Conservation (phyloP, 2,329 filamentous ascomycete genomes). For the Mycosphaerella sp. region DNA sequence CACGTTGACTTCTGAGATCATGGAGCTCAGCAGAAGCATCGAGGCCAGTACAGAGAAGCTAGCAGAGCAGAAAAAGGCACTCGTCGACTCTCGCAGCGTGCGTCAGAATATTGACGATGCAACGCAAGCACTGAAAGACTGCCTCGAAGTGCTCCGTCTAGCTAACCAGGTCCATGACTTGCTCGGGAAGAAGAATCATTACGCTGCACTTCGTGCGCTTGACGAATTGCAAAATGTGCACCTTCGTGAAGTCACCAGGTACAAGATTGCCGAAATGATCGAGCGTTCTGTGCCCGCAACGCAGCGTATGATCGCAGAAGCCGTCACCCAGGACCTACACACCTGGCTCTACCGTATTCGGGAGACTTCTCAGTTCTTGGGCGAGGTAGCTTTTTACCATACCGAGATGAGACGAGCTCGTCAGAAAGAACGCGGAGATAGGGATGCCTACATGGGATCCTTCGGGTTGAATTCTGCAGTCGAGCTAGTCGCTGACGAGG, state of each 20-base stretch:
- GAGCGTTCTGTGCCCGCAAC: conserved; percentile 92
- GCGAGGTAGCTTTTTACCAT: conserved; percentile 94
- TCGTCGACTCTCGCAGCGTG: conserved; percentile 87
- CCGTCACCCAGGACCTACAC: conserved; percentile 93
- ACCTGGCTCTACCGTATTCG: conserved; percentile 94
- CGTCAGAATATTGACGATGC: conserved; percentile 95
- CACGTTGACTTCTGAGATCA: conserved; percentile 78
- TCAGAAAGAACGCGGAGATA: conserved; percentile 74
- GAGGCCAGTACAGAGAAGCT: conserved; percentile 91
- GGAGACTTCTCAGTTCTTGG: conserved; percentile 91
- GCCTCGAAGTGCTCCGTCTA: conserved; percentile 81
- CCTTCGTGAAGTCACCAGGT: conserved; percentile 86
- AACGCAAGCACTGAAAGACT: conserved; percentile 79
- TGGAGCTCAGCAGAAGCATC: conserved; percentile 89
- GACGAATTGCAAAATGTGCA: conserved; percentile 97
- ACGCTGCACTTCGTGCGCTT: conserved; percentile 84
- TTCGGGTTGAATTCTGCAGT: conserved; percentile 95
- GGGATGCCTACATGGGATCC: conserved; percentile 65
- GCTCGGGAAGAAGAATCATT: conserved; percentile 87
- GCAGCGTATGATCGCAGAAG: conserved; percentile 87
- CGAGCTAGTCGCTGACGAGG: conserved; percentile 90
- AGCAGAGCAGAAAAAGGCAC: conserved; percentile 84
- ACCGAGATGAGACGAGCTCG: conserved; percentile 79
- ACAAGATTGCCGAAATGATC: conserved; percentile 91
- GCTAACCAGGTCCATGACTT: conserved; percentile 94